Evolutionary conservation across 495 filamentous ascomycete species (phyloP), one percentile per base, ranked within the genome.

Genomic region (Neurospora sp.): DNA sequence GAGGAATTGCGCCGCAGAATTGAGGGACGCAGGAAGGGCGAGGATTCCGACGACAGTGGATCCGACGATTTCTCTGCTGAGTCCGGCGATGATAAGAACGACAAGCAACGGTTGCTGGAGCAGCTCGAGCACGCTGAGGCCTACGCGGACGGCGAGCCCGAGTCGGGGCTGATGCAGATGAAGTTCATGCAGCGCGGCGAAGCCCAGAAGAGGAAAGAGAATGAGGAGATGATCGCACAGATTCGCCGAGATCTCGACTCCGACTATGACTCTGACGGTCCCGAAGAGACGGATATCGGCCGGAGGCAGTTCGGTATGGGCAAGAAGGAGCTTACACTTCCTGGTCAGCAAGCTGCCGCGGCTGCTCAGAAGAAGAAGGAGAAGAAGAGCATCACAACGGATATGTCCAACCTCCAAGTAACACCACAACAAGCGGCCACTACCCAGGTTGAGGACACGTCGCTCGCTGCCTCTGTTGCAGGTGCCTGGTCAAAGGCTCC

Each of bases 151-250:
- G 77, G 78, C 38, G 83, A 81, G 71, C 80, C 81, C 37, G 78
- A 83, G 72, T 82, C 84, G 39, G 85, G 78, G 66, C 83, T 97
- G 10, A 85, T 89, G 76, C 86, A 86, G 38, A 92, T 97, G 92
- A 91, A 92, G 77, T 99, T 98, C 78, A 99, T 99, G 96, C 89
- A 90, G 75, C 93, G 90, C 54, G 94, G 93, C 14, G 94, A 98
- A 75, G 92, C 90, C 12, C 84, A 88, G 46, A 88, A 88, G 75
- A 94, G 90, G 78, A 89, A 89, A 71, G 85, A 90, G 74, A 98
- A 98, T 72, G 93, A 97, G 77, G 91, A 92, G 46, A 88, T 92
- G 49, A 83, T 96, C n/a, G 89, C 91, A 73, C 83, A 88, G 71
- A 87, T 98, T 37, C 88, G 92, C 46, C 88, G 89, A 74, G 92